phyloP scores from a whole-genome alignment of 331 rosid species.

The Arachis monticola region DNA sequence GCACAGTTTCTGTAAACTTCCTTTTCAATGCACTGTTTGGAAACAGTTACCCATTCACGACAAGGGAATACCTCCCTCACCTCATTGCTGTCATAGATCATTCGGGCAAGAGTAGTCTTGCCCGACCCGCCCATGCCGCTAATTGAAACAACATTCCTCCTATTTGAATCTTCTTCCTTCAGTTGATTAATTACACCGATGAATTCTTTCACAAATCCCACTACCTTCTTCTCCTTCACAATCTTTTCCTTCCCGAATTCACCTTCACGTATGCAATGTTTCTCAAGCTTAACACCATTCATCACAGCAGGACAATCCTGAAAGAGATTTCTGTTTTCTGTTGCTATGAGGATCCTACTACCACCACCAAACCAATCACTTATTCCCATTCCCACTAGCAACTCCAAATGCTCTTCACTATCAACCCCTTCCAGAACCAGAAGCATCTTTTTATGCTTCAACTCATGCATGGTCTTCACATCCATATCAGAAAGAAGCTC shows the following conservation, averaged over 20 bases:
- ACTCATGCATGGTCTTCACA: background rate
- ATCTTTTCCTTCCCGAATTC: background rate
- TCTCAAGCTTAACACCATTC: background rate
- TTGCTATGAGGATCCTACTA: conserved; percentile 26
- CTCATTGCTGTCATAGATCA: background rate
- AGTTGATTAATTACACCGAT: background rate
- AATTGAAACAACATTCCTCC: background rate
- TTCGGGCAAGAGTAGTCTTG: conserved; percentile 7
- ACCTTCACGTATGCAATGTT: background rate
- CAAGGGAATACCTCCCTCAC: background rate
- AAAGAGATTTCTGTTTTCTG: conserved; percentile 5
- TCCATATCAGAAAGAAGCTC: conserved; percentile 7
- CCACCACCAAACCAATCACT: conserved; percentile 18
- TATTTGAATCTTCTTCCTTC: background rate
- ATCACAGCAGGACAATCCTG: background rate
- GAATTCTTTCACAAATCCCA: background rate
- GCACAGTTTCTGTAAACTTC: conserved; percentile 36
- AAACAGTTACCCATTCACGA: background rate
- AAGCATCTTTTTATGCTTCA: conserved; percentile 2
- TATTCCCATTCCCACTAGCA: background rate
- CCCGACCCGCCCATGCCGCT: conserved; percentile 25
- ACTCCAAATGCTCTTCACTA: background rate
- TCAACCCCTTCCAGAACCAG: conserved; percentile 32
- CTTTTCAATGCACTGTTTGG: background rate
- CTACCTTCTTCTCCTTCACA: background rate